These are phyloP conservation scores for Lachnellula hyalina DNA, from an alignment of 2,329 filamentous ascomycete species.

Conservation along the genomic window DNA sequence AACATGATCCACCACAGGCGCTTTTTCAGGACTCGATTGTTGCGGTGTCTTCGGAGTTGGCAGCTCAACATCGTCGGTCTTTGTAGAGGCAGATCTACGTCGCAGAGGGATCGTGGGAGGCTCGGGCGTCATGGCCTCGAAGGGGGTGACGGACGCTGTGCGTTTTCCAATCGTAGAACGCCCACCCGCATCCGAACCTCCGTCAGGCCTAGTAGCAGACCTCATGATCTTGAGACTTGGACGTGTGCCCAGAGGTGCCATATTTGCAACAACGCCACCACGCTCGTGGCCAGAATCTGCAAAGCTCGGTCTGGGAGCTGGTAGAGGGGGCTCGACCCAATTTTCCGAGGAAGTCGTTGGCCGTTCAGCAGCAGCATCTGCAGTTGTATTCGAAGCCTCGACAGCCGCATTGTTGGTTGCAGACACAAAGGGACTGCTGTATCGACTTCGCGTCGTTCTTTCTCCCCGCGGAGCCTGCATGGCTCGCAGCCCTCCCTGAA, in stretches of 20 bases:
- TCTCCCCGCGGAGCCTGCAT: slow-evolving; percentile 10
- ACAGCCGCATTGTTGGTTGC: slow-evolving; percentile 11
- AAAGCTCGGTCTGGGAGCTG: slow-evolving; percentile 59
- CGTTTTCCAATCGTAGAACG: slow-evolving; percentile 19
- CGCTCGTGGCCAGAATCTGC: slow-evolving; percentile 68
- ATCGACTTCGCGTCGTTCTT: slow-evolving; percentile 26
- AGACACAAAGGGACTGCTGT: slow-evolving; percentile 25
- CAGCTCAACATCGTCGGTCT: slow-evolving; percentile 5
- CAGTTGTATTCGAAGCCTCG: slow-evolving; percentile 3
- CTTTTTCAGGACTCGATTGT: slow-evolving; percentile 15
- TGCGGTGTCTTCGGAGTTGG: slow-evolving; percentile 10
- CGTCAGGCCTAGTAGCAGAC: slow-evolving; percentile 27
- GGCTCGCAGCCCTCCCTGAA: slow-evolving; percentile 2
- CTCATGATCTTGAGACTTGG: slow-evolving; percentile 59
- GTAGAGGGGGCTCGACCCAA: slow-evolving; percentile 54
- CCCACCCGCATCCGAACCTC: slow-evolving; percentile 9
- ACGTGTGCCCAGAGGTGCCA: slow-evolving; percentile 73
- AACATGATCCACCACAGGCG: slow-evolving; percentile 1
- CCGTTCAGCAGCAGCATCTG: slow-evolving; percentile 12
- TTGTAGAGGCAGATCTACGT: slow-evolving; percentile 15
- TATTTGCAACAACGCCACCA: slow-evolving; percentile 73
- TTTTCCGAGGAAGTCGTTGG: slow-evolving; percentile 30
- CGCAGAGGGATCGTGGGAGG: slow-evolving; percentile 11
- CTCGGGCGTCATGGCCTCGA: slow-evolving; percentile 20
- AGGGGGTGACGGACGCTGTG: slow-evolving; percentile 14